Conservation (phyloP, 2,329 filamentous ascomycete species). For the Rachicladosporium sp. region DNA sequence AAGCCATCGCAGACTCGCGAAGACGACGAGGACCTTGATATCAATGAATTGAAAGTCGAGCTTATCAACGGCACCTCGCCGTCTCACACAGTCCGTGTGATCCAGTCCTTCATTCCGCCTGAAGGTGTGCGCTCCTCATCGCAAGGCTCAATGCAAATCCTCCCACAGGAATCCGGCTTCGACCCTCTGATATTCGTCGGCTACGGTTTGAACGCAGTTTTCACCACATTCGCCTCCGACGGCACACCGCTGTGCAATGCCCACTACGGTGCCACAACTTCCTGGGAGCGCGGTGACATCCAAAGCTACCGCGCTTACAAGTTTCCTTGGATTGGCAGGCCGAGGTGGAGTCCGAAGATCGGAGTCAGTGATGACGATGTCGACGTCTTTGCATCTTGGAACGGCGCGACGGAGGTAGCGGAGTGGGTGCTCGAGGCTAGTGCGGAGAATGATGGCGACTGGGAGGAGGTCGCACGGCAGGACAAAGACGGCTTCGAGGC, state of each 20-base stretch:
- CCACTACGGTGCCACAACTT: slow-evolving; percentile 27
- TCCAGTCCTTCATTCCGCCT: slow-evolving; percentile 18
- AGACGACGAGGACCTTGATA: slow-evolving; percentile 3
- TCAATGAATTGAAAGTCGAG: slow-evolving; percentile 19
- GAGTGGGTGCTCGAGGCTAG: slow-evolving; percentile 35
- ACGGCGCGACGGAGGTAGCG: slow-evolving; percentile 34
- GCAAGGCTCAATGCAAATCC: slow-evolving; percentile 40
- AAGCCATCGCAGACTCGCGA: neutral
- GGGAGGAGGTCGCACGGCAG: slow-evolving; percentile 11
- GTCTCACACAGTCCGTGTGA: slow-evolving; percentile 18
- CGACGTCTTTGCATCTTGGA: slow-evolving; percentile 40
- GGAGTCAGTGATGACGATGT: slow-evolving; percentile 19
- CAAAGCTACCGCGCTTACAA: slow-evolving; percentile 43
- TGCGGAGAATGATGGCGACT: slow-evolving; percentile 2
- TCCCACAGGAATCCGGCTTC: slow-evolving; percentile 33
- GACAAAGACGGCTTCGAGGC: slow-evolving; percentile 30
- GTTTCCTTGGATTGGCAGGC: slow-evolving; percentile 33
- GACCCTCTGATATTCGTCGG: slow-evolving; percentile 39
- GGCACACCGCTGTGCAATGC: slow-evolving; percentile 40
- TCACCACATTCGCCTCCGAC: slow-evolving; percentile 29
- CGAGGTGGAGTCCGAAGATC: slow-evolving; percentile 19
- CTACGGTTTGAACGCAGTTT: slow-evolving; percentile 35
- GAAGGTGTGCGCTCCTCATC: slow-evolving; percentile 28
- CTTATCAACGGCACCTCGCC: slow-evolving; percentile 17
- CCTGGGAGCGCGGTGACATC: slow-evolving; percentile 26